phyloP scores from a whole-genome alignment of 1,284 basidiomycete genomes.

The Phlebopus sp. region DNA sequence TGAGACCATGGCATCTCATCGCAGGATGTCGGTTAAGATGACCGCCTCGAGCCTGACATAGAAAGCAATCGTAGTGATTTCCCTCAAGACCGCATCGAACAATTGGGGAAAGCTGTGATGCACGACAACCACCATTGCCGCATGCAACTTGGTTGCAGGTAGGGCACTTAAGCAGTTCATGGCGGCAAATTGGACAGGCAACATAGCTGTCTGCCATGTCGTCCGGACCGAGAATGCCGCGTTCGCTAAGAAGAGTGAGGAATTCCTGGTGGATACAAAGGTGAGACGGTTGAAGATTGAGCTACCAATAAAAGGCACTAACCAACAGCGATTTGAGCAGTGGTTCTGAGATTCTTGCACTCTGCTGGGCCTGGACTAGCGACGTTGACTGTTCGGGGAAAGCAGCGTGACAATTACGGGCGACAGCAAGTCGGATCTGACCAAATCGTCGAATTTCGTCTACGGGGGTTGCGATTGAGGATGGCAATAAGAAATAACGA shows the following conservation, averaged over 20 bases:
- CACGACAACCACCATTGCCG: constrained; percentile 33
- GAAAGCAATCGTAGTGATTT: too few relatives aligned
- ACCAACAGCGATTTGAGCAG: neutral
- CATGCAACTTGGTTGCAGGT: constrained; percentile 31
- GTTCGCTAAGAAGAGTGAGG: neutral
- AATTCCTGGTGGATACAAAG: neutral
- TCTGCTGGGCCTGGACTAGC: neutral
- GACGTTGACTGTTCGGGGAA: neutral
- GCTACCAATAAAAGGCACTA: neutral
- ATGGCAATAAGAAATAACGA: neutral
- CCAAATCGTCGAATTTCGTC: neutral
- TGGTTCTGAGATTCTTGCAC: neutral
- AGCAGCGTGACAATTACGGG: neutral
- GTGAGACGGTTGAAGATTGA: neutral
- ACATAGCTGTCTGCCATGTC: neutral
- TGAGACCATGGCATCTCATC: too few relatives aligned
- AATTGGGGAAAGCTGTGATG: constrained; percentile 32
- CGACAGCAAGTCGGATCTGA: neutral
- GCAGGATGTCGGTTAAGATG: too few relatives aligned
- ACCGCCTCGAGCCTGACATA: too few relatives aligned
- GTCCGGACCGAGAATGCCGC: neutral
- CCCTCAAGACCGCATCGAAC: constrained; percentile 31
- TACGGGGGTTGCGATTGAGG: neutral
- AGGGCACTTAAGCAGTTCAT: constrained; percentile 32
- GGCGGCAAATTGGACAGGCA: constrained; percentile 13